Evolutionary conservation across 495 filamentous ascomycete genomes (phyloP), one percentile per base, ranked within the genome.

Genomic region (Pseudevernia furfuracea): DNA sequence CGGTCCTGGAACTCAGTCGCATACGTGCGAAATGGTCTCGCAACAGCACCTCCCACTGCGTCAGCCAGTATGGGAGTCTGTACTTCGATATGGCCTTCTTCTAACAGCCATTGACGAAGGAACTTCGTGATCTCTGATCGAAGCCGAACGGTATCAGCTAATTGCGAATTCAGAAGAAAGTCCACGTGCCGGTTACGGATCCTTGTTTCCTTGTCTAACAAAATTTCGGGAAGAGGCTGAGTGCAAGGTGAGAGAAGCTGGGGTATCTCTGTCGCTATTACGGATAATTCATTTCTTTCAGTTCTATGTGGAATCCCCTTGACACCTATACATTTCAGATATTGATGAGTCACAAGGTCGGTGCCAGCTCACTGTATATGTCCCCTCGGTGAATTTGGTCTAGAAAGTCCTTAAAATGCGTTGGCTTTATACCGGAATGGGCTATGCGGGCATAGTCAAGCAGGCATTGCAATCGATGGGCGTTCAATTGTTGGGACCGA

Each of bases 11-110:
- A 86, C 61, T 90, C 89, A 4, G 83, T 87, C 4, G 90, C 84
- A 34, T 77, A 73, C 0, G 91, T 96, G 60, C 82, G 76, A 72
- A 98, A 98, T 8, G 94, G 90, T 41, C 89, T 85, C 39, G 94
- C 94, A 55, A 84, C 79, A 25, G 94, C 94, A 37, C 94, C 94
- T 63, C 91, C 86, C 17, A 90, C 89, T 46, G 81, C 77, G 34
- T 84, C 82, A 2, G 86, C 85, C 30, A 98, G 78, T 52, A 97
- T 90, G 11, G 94, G 94, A 2, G 94, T 98, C 67, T 87, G 88
- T 38, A 97, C 90, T 73, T 97, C 89, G 64, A 91, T 78, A 67
- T 96, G 96, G 30, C 81, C 80, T 15, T 83, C 76, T 32, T 85
- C 80, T 46, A 87, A 71, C 59, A 98, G 81, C 73, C 88, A 91